Evolutionary conservation across 371 early-diverging fungal genomes (phyloP), one percentile per base, ranked within the genome.

Genomic region (Sporodiniella umbellata): DNA sequence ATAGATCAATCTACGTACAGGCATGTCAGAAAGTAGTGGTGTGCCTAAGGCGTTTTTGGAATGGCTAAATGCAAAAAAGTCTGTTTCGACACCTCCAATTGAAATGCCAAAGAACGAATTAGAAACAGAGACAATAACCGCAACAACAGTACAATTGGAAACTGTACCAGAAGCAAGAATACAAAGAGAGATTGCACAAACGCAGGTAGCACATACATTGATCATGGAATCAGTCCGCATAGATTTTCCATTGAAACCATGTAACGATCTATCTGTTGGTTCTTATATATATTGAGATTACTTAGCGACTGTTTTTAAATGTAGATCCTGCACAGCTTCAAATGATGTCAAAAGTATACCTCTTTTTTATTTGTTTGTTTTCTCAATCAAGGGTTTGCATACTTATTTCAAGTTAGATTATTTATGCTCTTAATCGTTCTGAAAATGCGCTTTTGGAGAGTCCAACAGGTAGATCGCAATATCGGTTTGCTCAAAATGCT

Each of bases 361-460:
- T 10, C 31, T 31, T 10, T 10, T 31, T 31, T 8, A 31, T 10
- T 12, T n/a, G n/a, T n/a, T n/a, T n/a, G n/a, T n/a, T n/a, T n/a
- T n/a, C n/a, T n/a, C n/a, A n/a, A n/a, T n/a, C n/a, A n/a, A n/a
- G n/a, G n/a, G n/a, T n/a, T n/a, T n/a, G n/a, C n/a, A n/a, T n/a
- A n/a, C n/a, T n/a, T n/a, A n/a, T n/a, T n/a, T n/a, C n/a, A n/a
- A n/a, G n/a, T n/a, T 48, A 82, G 83, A 80, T 80, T 25, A 66
- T 82, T 3, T 62, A 70, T 33, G 72, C 80, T 4, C 42, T 82
- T 7, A 77, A 77, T 38, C 56, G 54, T 4, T 33, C 59, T 7
- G 64, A 82, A 50, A 77, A 82, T 56, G 80, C 83, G 2, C 37
- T 82, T 11, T 47, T 82, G 7, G 83, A 82, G 31, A 82, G 83